These are phyloP conservation scores for Tuber aestivum DNA, from an alignment of 495 filamentous ascomycete species.

Conservation along the genomic window DNA sequence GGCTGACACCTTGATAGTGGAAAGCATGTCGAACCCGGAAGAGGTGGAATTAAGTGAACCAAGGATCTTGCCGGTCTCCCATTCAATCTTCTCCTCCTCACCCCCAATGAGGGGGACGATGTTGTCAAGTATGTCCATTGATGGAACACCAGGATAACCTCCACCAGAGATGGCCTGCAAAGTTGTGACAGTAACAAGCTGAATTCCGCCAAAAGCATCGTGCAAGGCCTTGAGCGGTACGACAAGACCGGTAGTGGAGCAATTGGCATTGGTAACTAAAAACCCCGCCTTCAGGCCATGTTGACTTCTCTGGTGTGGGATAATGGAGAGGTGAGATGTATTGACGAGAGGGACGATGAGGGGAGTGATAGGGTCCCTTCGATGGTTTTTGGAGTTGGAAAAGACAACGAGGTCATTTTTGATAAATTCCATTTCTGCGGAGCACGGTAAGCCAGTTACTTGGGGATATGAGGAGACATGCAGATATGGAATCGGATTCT, in stretches of 20 bases:
- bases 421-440: slow-evolving; percentile 68
- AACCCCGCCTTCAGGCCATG: slow-evolving; percentile 68
- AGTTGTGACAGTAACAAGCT: slow-evolving; percentile 74
- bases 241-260: slow-evolving; percentile 80
- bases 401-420: slow-evolving; percentile 73
- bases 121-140: slow-evolving; percentile 69
- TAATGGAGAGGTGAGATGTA: slow-evolving; percentile 67
- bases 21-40: slow-evolving; percentile 61
- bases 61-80: slow-evolving; percentile 79
- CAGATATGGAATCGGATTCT: neutral
- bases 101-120: slow-evolving; percentile 81
- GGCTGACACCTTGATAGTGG: slow-evolving; percentile 61
- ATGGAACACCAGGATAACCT: slow-evolving; percentile 80
- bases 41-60: slow-evolving; percentile 59
- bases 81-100: slow-evolving; percentile 83
- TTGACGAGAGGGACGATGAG: slow-evolving; percentile 82
- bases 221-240: slow-evolving; percentile 82
- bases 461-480: neutral
- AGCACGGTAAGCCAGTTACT: slow-evolving; percentile 8
- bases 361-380: slow-evolving; percentile 73
- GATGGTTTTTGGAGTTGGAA: slow-evolving; percentile 86
- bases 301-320: slow-evolving; percentile 65
- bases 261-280: slow-evolving; percentile 85
- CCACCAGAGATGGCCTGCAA: slow-evolving; percentile 81
- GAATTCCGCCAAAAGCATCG: slow-evolving; percentile 66